These are phyloP conservation scores for Leucogyrophana mollusca DNA, from an alignment of 768 basidiomycete species.

Conservation along the genomic window DNA sequence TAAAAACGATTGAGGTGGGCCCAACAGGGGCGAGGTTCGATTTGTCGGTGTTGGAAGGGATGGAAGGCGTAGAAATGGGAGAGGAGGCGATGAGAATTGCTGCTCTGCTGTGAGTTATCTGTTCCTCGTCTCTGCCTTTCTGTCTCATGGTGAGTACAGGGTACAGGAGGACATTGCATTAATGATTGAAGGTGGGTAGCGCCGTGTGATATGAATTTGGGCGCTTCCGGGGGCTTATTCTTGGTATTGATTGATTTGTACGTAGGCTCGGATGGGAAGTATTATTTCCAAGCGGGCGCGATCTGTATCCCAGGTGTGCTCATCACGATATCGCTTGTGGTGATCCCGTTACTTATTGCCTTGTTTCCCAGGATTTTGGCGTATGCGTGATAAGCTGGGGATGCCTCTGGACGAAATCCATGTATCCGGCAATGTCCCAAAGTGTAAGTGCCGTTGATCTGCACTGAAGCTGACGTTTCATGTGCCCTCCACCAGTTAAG, in stretches of 20 bases:
- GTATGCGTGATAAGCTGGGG: conserved; percentile 75
- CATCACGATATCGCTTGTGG: background rate
- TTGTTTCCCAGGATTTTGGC: conserved; percentile 61
- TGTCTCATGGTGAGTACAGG: conserved; percentile 25
- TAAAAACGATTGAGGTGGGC: conserved; percentile 50
- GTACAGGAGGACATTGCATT: conserved; percentile 58
- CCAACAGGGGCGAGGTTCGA: conserved; percentile 50
- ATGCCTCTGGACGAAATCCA: conserved; percentile 73
- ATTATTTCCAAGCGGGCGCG: conserved; percentile 74
- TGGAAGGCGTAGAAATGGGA: conserved; percentile 21
- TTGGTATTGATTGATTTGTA: conserved; percentile 15
- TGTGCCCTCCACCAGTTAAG: conserved; percentile 42
- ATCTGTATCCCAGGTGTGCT: conserved; percentile 60
- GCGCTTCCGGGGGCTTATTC: conserved; percentile 6
- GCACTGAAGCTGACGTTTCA: background rate
- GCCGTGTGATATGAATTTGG: background rate
- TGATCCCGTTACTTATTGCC: background rate
- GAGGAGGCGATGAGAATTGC: conserved; percentile 62
- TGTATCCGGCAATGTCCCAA: conserved; percentile 65
- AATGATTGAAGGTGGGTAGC: conserved; percentile 63
- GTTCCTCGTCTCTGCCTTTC: conserved; percentile 1
- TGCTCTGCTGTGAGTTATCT: conserved; percentile 52
- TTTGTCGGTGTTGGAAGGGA: conserved; percentile 33
- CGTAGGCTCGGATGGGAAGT: conserved; percentile 61
- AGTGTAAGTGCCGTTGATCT: conserved; percentile 45